phyloP scores from a whole-genome alignment of 805 yeast species.

The Pichia californica region DNA sequence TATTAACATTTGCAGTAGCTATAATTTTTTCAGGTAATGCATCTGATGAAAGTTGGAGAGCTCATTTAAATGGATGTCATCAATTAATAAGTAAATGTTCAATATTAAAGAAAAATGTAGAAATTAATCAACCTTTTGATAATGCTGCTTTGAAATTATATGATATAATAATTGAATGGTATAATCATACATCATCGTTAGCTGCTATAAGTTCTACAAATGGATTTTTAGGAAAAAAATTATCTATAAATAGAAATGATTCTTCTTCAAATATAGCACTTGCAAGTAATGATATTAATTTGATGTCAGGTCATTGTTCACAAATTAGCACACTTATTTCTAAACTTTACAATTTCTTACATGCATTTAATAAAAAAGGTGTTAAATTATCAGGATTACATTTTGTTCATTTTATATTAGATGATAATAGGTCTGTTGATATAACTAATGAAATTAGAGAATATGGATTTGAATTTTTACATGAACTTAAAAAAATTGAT shows the following conservation, averaged over 20 bases:
- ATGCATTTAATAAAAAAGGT: not conserved
- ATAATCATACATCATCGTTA: slow-evolving; percentile 6
- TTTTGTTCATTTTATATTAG: slow-evolving; percentile 7
- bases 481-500: not conserved
- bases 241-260: not conserved
- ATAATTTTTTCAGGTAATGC: slow-evolving; percentile 12
- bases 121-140: not conserved
- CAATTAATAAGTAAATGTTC: slow-evolving; percentile 7
- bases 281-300: slow-evolving; percentile 3
- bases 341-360: not conserved
- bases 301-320: slow-evolving; percentile 9
- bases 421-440: not conserved
- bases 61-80: slow-evolving; percentile 11
- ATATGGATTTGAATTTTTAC: slow-evolving; percentile 2
- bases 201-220: slow-evolving; percentile 7
- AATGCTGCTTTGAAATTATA: slow-evolving; percentile 6
- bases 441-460: not conserved
- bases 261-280: slow-evolving; percentile 1
- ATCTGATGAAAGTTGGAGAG: slow-evolving; percentile 11
- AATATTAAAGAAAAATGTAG: not conserved
- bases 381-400: slow-evolving; percentile 9
- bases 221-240: slow-evolving; percentile 4
- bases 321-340: not conserved
- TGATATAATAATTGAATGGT: slow-evolving; percentile 10
- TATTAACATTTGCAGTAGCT: slow-evolving; percentile 9